Percentiles rank a stretch among this genome's conserved stretches.
Evolutionary conservation across 2,329 filamentous ascomycete species (phyloP).

Genomic region (Penicillium crustosum): DNA sequence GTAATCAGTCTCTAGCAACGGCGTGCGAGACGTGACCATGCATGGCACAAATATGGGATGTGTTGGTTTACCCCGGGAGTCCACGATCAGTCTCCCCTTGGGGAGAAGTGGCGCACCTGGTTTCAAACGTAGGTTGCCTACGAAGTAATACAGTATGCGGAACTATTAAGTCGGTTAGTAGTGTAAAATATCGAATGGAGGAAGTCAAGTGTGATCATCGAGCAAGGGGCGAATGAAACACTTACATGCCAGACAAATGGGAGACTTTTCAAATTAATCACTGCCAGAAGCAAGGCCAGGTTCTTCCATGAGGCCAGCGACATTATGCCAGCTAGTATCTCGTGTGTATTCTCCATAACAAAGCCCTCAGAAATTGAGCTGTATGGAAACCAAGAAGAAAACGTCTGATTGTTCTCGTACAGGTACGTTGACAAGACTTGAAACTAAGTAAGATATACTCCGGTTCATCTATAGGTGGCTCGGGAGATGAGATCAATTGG

Average conservation of each 20-base stretch:
- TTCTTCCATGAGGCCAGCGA: constrained; percentile 36
- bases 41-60: constrained; percentile 71
- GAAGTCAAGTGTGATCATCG: background rate
- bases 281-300: constrained; percentile 37
- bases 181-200: background rate
- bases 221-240: constrained; percentile 1
- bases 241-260: constrained; percentile 45
- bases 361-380: background rate
- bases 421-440: background rate
- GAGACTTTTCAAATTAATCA: constrained; percentile 41
- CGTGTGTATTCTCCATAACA: constrained; percentile 24
- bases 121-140: constrained; percentile 55
- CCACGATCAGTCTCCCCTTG: constrained; percentile 36
- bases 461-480: background rate
- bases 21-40: constrained; percentile 65
- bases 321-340: constrained; percentile 21
- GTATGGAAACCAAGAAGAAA: background rate
- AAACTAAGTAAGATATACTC: background rate
- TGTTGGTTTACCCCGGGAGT: constrained; percentile 37
- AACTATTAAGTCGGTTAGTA: constrained; percentile 43
- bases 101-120: constrained; percentile 50
- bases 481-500: background rate
- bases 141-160: constrained; percentile 59
- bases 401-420: background rate
- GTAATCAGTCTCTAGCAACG: constrained; percentile 79